Base-by-base conservation (phyloP, 1,139 yeast genomes). In the Candida sanyaensis region DNA sequence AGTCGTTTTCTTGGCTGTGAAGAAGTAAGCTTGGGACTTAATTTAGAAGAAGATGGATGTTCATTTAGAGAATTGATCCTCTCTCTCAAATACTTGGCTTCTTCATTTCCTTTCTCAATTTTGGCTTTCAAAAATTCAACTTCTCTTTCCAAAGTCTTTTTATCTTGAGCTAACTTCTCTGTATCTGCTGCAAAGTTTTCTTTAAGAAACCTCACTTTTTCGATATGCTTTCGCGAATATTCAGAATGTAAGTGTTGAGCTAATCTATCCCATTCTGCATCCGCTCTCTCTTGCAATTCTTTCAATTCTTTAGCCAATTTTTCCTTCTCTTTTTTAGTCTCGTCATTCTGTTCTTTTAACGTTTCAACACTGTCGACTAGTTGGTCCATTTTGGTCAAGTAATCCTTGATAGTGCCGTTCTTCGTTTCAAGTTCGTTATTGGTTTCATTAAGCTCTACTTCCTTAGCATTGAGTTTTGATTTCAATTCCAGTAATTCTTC, bases 221-320 rank as follows among this genome's bases (percentile, higher is more conserved):
- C 77, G 55, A 81, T 86, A 59, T 87, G 93, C 59, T 86, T 86
- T 44, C 83, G 79, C 3, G 87, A 77, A 60, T 86, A 86, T 58
- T 84, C 89, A 24, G 77, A 71, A 58, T 86, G 86, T 11, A 86
- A 68, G 55, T 83, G 88, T 51, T 83, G 84, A 0, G 90, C 85
- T 37, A 86, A 67, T 54, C 77, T 75, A 50, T 81, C 81, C 30
- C 84, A 65, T 53, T 80, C 74, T 27, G 47, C 44, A 33, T 57
- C 59, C 3, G 56, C 50, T 37, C 50, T 47, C 43, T 73, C 68
- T 50, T 76, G 81, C 3, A 80, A 68, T n/a, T 75, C 78, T 41
- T 66, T 27, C 9, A 37, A 27, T 13, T 48, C 42, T 31, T 38
- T n/a, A 24, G 11, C 33, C 5, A 33, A 32, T 8, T 12, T 12